Conservation (phyloP, 1,284 basidiomycete genomes). For the Sanghuangporus baumii region DNA sequence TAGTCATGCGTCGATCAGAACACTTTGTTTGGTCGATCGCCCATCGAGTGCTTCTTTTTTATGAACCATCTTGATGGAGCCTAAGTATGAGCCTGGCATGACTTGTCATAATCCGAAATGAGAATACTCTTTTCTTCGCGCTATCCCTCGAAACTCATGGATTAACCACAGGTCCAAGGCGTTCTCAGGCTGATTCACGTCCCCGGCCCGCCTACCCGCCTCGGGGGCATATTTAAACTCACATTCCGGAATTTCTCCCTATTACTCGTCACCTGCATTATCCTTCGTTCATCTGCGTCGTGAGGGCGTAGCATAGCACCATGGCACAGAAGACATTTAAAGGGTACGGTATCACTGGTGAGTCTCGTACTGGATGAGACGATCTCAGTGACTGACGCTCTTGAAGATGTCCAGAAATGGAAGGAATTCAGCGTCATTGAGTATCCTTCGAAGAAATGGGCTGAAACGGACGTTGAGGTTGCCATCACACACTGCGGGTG, state of each 20-base stretch:
- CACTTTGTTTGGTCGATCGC: too few relatives aligned
- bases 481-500: conserved; percentile 33
- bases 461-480: conserved; percentile 32
- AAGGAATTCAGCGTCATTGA: conserved; percentile 14
- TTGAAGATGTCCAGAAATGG: conserved; percentile 12
- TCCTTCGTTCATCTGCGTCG: background rate
- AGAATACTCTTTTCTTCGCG: background rate
- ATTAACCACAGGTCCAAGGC: too few relatives aligned
- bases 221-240: background rate
- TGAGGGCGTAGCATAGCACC: background rate
- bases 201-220: background rate
- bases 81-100: too few relatives aligned
- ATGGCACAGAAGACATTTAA: conserved; percentile 17
- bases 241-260: background rate
- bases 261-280: too few relatives aligned
- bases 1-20: background rate
- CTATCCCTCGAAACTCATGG: background rate
- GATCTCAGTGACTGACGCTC: background rate
- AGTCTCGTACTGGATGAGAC: background rate
- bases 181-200: background rate
- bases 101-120: background rate
- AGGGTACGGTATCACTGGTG: conserved; percentile 17
- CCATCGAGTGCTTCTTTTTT: too few relatives aligned
- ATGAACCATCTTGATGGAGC: too few relatives aligned
- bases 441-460: conserved; percentile 27